Percentiles rank a stretch among this genome's conserved stretches.
Evolutionary conservation across 495 filamentous ascomycete species (phyloP).

Genomic region (Penicillium goetzii): DNA sequence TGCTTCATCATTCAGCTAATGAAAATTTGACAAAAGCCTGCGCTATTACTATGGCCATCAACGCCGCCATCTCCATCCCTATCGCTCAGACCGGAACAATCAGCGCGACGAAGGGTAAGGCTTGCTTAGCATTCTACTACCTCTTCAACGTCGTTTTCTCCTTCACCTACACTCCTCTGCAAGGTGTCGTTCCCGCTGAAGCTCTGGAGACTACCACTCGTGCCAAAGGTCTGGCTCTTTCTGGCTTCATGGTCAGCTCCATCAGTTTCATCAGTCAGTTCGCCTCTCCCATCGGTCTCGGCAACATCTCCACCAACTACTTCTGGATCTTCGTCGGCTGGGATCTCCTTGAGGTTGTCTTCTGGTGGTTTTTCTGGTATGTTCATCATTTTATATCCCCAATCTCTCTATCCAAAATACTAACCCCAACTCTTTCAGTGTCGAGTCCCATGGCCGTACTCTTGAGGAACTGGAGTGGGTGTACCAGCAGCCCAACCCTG

Average conservation of each 20-base stretch:
- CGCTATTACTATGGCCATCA: constrained; percentile 50
- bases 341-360: constrained; percentile 56
- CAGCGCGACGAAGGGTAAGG: constrained; percentile 54
- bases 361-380: constrained; percentile 68
- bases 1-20: not conserved
- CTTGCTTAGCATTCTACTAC: constrained; percentile 67
- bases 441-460: constrained; percentile 71
- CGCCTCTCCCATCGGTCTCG: constrained; percentile 58
- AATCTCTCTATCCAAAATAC: not conserved
- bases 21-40: constrained; percentile 37
- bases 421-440: constrained; percentile 25
- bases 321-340: constrained; percentile 68
- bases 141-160: constrained; percentile 70
- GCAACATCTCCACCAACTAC: constrained; percentile 58
- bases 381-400: not conserved
- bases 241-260: constrained; percentile 59
- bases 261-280: constrained; percentile 66
- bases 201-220: constrained; percentile 63
- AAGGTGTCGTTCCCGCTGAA: constrained; percentile 72
- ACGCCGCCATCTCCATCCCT: constrained; percentile 44
- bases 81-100: constrained; percentile 46
- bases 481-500: constrained; percentile 63
- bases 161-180: constrained; percentile 70
- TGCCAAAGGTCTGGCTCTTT: constrained; percentile 67
- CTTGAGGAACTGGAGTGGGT: constrained; percentile 73